Percentiles rank a stretch among this genome's conserved stretches.
phyloP scores from a whole-genome alignment of 805 yeast genomes.

The Ogataea nitratoaversa region DNA sequence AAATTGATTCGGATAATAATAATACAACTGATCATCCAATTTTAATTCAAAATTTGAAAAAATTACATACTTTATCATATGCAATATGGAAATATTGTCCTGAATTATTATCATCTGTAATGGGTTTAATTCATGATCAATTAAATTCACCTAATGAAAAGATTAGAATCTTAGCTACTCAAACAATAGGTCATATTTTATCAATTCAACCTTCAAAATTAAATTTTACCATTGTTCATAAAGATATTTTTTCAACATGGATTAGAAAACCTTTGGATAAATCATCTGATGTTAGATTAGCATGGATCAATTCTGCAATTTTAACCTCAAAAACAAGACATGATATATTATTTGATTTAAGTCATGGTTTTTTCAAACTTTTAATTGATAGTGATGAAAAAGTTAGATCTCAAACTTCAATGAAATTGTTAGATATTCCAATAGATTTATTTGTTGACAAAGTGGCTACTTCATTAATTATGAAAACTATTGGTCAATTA shows the following conservation, averaged over 20 bases:
- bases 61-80: constrained; percentile 58
- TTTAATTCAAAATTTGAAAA: too few species aligned
- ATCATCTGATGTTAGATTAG: constrained; percentile 55
- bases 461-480: constrained; percentile 42
- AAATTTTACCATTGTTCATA: constrained; percentile 55
- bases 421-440: constrained; percentile 46
- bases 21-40: neutral
- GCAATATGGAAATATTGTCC: constrained; percentile 79
- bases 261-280: constrained; percentile 69
- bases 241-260: constrained; percentile 67
- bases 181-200: constrained; percentile 65
- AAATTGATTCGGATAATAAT: neutral
- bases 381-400: constrained; percentile 71
- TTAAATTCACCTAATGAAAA: constrained; percentile 64
- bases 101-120: constrained; percentile 63
- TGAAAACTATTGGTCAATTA: constrained; percentile 55
- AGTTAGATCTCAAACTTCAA: constrained; percentile 62
- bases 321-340: constrained; percentile 40
- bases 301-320: constrained; percentile 65
- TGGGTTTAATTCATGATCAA: constrained; percentile 79
- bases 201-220: constrained; percentile 43
- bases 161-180: constrained; percentile 65
- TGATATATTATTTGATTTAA: constrained; percentile 47
- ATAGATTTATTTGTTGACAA: constrained; percentile 43
- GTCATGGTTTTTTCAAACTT: constrained; percentile 59